Conservation (phyloP, 345 rosid genomes). For the Arabidopsis suecica region DNA sequence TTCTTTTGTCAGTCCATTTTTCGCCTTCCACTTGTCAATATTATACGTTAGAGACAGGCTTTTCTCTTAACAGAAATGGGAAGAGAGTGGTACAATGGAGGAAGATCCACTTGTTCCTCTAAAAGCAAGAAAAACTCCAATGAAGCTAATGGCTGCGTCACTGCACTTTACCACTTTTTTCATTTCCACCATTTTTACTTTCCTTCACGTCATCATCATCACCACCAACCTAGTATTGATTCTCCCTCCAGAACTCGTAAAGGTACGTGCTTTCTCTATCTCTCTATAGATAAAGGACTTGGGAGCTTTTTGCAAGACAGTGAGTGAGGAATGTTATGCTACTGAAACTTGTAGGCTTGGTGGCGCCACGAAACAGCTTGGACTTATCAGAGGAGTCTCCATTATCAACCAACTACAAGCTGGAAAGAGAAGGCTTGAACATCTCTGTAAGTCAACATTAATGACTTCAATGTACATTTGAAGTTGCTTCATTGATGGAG, state of each 20-base stretch:
- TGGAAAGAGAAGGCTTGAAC: slow-evolving; percentile 44
- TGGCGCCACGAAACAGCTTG: slow-evolving; percentile 82
- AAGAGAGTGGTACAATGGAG: slow-evolving; percentile 56
- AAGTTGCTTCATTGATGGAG: slow-evolving; percentile 8
- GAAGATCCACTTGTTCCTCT: slow-evolving; percentile 35
- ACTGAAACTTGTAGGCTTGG: slow-evolving; percentile 53
- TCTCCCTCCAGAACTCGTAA: slow-evolving; percentile 36
- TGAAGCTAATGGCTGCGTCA: slow-evolving; percentile 64
- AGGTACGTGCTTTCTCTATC: slow-evolving; percentile 48
- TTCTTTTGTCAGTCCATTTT: slow-evolving; percentile 30
- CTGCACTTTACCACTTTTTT: slow-evolving; percentile 67
- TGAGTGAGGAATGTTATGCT: neutral
- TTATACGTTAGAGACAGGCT: slow-evolving; percentile 5
- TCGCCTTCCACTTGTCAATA: slow-evolving; percentile 23
- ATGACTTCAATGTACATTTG: neutral
- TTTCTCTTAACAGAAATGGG: slow-evolving; percentile 53
- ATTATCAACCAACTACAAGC: slow-evolving; percentile 41
- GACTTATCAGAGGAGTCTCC: slow-evolving; percentile 59
- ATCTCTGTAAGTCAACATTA: slow-evolving; percentile 55
- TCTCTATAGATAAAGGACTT: neutral
- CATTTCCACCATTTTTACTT: slow-evolving; percentile 64
- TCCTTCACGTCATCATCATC: slow-evolving; percentile 51
- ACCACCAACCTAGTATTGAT: slow-evolving; percentile 31
- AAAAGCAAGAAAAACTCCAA: slow-evolving; percentile 18
- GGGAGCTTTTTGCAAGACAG: slow-evolving; percentile 7